These are phyloP conservation scores for Physaria fendleri DNA, from an alignment of 345 rosid species.

Conservation along the genomic window DNA sequence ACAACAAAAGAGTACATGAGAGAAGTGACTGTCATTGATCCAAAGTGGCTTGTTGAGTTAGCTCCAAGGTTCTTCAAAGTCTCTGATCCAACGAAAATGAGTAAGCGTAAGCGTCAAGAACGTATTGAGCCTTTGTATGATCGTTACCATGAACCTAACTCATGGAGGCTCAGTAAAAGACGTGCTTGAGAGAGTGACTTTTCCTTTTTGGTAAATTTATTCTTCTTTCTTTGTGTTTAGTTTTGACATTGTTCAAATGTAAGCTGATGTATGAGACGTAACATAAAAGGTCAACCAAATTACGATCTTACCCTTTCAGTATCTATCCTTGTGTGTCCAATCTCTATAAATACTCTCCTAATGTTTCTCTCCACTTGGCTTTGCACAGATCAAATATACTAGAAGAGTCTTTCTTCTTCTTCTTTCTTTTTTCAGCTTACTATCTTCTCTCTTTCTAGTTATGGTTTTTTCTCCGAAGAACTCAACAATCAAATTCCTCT, in stretches of 20 bases:
- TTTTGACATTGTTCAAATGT: not conserved
- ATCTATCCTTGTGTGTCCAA: not conserved
- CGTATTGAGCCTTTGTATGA: conserved; percentile 83
- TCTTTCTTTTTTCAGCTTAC: not conserved
- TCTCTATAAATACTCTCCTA: conserved; percentile 27
- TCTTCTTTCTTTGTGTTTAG: not conserved
- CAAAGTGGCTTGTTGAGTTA: conserved; percentile 85
- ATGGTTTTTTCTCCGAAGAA: conserved; percentile 23
- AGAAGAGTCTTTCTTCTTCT: conserved; percentile 6
- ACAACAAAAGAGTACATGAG: conserved; percentile 92
- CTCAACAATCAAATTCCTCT: conserved; percentile 65
- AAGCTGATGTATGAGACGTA: conserved; percentile 19
- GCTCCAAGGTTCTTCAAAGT: conserved; percentile 91
- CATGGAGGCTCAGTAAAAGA: conserved; percentile 82
- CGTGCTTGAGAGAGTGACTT: conserved; percentile 49
- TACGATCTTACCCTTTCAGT: conserved; percentile 23
- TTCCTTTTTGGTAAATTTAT: not conserved
- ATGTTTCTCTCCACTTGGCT: conserved; percentile 17
- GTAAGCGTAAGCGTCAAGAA: conserved; percentile 88
- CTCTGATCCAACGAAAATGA: conserved; percentile 77
- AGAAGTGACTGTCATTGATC: conserved; percentile 79
- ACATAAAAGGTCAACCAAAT: conserved; percentile 2
- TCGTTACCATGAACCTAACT: conserved; percentile 83
- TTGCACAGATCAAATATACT: conserved; percentile 28
- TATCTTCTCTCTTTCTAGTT: not conserved